A percentile compares a stretch with the other conserved stretches of the same genome.
Conservation (phyloP, 2,329 filamentous ascomycete species). For the Alternaria sp. region DNA sequence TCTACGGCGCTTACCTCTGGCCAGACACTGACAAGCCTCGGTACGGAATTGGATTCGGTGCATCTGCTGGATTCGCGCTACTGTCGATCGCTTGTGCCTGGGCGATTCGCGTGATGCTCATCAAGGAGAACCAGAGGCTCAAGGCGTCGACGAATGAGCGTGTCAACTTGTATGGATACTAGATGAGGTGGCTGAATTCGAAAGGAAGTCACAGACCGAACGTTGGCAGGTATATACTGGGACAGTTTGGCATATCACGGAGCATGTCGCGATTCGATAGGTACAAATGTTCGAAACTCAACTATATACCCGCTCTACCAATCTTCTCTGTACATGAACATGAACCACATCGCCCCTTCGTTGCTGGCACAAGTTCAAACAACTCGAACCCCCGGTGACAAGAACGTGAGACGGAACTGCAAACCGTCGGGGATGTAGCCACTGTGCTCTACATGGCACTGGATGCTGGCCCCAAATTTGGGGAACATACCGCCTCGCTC, state of each 20-base stretch:
- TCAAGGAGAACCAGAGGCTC: slow-evolving; percentile 36
- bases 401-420: not conserved
- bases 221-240: not conserved
- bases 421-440: not conserved
- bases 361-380: too few species aligned
- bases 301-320: too few species aligned
- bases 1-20: slow-evolving; percentile 39
- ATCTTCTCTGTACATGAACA: not conserved
- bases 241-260: not conserved
- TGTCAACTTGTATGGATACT: slow-evolving; percentile 40
- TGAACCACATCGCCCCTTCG: too few species aligned
- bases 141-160: slow-evolving; percentile 31
- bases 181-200: not conserved
- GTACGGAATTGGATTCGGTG: slow-evolving; percentile 38
- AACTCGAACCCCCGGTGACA: too few species aligned
- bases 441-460: not conserved
- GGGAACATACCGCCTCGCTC: not conserved
- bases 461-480: fast-evolving
- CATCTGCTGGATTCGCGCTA: slow-evolving; percentile 36
- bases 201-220: not conserved
- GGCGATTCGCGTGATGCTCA: slow-evolving; percentile 31
- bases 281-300: too few species aligned
- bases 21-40: slow-evolving; percentile 31
- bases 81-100: slow-evolving; percentile 38
- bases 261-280: not conserved